Evolutionary conservation across 805 yeast species (phyloP), one percentile per base, ranked within the genome.

Genomic region (Hanseniaspora jakobsenii): DNA sequence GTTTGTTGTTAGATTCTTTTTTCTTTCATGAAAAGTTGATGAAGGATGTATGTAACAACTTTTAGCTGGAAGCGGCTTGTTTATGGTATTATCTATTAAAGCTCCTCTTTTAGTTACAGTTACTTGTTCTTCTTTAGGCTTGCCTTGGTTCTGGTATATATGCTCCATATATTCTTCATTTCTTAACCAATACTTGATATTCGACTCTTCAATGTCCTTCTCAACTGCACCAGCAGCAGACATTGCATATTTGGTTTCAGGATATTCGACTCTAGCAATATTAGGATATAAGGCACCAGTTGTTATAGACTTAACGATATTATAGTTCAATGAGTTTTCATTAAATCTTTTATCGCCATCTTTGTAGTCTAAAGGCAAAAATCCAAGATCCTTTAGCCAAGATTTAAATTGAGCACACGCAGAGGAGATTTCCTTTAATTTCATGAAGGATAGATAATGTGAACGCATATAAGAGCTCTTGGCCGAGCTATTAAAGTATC

Each of bases 1-100:
- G 1, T 56, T 30, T 29, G 58, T 57, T 2, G 36, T 65, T 43
- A 63, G n/a, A n/a, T n/a, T n/a, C n/a, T n/a, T 55, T 38, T 68
- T 67, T 0, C 63, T 63, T 6, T 73, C 70, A 55, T 86, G 84
- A 38, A 83, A 55, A 2, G 81, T 67, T 0, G 95, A 85, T 0
- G 91, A 76, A 1, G 97, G 96, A 55, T 89, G 96, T 18, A 84
- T 61, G 51, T 84, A 87, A 0, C 87, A 85, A 38, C 95, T 65
- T 0, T 72, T 66, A 0, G 81, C 75, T 1, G 85, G 85, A 4
- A 70, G 54, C 1, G 59, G 51, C 8, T 56, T 52, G 13, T 52
- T 45, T 1, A 54, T 19, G 12, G 29, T 36, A 16, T 44, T 37
- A 12, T 38, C 47, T 24, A 36, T 37, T 38, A 44, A 44, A 2